Evolutionary conservation across 192 early-diverging fungal genomes (phyloP), one percentile per base, ranked within the genome.

Genomic region (Backusella psychrophila): DNA sequence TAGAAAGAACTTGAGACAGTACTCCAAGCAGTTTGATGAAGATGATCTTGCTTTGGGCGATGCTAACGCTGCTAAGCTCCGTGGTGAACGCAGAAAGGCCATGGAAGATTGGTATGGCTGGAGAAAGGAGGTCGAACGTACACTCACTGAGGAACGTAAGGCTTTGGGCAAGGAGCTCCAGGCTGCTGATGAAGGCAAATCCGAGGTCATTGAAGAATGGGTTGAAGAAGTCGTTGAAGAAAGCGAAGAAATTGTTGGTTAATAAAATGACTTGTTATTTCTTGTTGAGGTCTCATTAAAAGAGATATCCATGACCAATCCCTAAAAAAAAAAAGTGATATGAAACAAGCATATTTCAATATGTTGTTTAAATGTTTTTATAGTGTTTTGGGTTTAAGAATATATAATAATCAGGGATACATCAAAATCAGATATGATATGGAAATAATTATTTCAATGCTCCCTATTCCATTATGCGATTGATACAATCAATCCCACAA

Each of bases 1-100:
- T 68, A 90, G 89, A 84, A 98, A 96, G 93, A 94, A 95, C 82
- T 86, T 99, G 70, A 93, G 95, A 84, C 85, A 94, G 71, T 98
- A 95, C 87, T 85, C 93, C 72, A 90, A 88, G 80, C 82, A 89
- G 73, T 97, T 98, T 83, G 98, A 99, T 34, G 91, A 96, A 82
- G 89, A 91, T 79, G 98, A 99, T 84, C 88, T 90, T 74, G 88
- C 90, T 78, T 86, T 87, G 49, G 85, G 87, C 72, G 89, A 90
- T 65, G 90, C 89, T 39, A 91, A 91, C 35, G 87, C 91, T 68
- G 86, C 85, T 71, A 94, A 96, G 75, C 89, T 93, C 66, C 85
- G 93, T 83, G 91, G 89, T 70, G 89, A 90, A 83, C 91, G 94
- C 72, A 88, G 90, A 63, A 87, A 87, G 71, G 88, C 94, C 38